A percentile compares a stretch with the other conserved stretches of the same genome.
phyloP scores from a whole-genome alignment of 192 early-diverging fungal genomes.

The Endogone sp. region DNA sequence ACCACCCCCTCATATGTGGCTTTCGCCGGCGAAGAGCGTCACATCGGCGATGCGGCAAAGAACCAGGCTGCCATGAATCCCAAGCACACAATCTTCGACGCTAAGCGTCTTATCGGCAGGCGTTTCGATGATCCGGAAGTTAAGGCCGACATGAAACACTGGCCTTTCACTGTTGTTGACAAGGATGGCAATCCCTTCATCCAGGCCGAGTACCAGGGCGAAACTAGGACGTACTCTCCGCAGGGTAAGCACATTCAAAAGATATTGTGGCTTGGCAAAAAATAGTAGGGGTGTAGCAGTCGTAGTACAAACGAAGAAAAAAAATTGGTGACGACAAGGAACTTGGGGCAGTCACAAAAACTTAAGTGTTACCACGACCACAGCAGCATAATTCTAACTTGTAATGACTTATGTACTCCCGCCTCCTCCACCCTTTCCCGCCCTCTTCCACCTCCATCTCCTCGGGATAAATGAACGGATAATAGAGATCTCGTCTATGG shows the following conservation, averaged over 20 bases:
- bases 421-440: background rate
- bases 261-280: no score
- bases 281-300: no score
- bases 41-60: constrained; percentile 87
- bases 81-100: constrained; percentile 87
- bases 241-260: constrained; percentile 59
- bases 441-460: background rate
- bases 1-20: constrained; percentile 87
- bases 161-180: constrained; percentile 78
- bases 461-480: background rate
- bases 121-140: constrained; percentile 81
- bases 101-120: constrained; percentile 88
- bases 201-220: constrained; percentile 81
- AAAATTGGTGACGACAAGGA: background rate
- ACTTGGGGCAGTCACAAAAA: background rate
- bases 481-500: constrained; percentile 71
- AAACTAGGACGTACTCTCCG: constrained; percentile 74
- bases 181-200: constrained; percentile 68
- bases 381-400: background rate
- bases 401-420: background rate
- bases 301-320: background rate
- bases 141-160: constrained; percentile 78
- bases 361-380: no score
- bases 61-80: constrained; percentile 90
- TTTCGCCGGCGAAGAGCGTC: constrained; percentile 74